Percentiles rank a stretch among this genome's conserved stretches.
Evolutionary conservation across 257 asterid genomes (phyloP).

Genomic region (Marsdenia floribunda): DNA sequence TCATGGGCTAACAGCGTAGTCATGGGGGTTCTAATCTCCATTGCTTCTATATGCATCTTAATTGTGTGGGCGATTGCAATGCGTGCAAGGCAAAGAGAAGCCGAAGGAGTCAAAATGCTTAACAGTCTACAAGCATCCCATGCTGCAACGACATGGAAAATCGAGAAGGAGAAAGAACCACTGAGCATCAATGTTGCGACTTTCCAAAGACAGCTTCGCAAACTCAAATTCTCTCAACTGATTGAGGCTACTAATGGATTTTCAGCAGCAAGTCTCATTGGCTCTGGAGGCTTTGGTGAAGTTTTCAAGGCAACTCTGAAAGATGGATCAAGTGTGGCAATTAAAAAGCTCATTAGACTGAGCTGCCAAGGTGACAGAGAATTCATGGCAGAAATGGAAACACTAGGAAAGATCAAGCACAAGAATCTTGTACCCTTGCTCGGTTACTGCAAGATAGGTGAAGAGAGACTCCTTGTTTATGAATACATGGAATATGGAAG

Average conservation of each 20-base stretch:
- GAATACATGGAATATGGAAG: slow-evolving; percentile 85
- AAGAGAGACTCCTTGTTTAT: slow-evolving; percentile 77
- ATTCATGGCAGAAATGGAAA: slow-evolving; percentile 98
- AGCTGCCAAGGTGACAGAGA: slow-evolving; percentile 89
- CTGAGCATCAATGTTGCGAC: slow-evolving; percentile 95
- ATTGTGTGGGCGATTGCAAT: slow-evolving; percentile 86
- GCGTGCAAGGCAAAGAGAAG: slow-evolving; percentile 59
- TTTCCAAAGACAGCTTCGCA: slow-evolving; percentile 71
- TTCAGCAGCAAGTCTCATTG: slow-evolving; percentile 80
- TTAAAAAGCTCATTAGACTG: slow-evolving; percentile 72
- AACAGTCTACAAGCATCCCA: slow-evolving; percentile 55
- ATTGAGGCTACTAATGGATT: slow-evolving; percentile 91
- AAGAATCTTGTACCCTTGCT: slow-evolving; percentile 71
- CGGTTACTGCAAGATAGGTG: slow-evolving; percentile 90
- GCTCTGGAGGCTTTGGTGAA: slow-evolving; percentile 93
- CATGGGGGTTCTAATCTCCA: slow-evolving; percentile 70
- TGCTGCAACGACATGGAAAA: slow-evolving; percentile 86
- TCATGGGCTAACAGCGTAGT: slow-evolving; percentile 85
- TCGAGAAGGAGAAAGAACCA: slow-evolving; percentile 95
- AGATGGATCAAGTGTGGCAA: slow-evolving; percentile 90
- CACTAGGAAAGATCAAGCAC: slow-evolving; percentile 87
- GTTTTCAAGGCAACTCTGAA: slow-evolving; percentile 83
- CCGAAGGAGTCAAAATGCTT: slow-evolving; percentile 72
- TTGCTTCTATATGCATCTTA: slow-evolving; percentile 62
- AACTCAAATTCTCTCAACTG: slow-evolving; percentile 75